phyloP scores from a whole-genome alignment of 78 protist species.

The Dictyostelium firmibasis region DNA sequence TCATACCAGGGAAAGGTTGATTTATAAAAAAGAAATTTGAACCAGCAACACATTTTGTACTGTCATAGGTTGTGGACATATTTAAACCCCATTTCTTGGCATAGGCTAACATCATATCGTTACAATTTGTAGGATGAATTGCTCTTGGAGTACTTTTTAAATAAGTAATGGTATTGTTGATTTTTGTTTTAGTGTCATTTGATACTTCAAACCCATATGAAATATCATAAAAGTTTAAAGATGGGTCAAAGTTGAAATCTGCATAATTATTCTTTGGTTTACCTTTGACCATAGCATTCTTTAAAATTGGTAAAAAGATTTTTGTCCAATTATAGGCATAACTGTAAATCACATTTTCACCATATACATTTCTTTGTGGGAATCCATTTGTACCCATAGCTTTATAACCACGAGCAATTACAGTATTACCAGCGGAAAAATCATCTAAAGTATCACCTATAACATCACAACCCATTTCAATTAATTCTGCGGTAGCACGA shows the following conservation, averaged over 20 bases:
- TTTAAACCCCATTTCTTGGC: not conserved
- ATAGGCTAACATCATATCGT: not conserved
- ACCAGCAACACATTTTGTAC: conserved; percentile 3
- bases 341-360: conserved; percentile 8
- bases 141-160: not conserved
- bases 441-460: conserved; percentile 32
- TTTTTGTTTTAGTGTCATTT: not conserved
- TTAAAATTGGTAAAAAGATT: not conserved
- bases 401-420: not conserved
- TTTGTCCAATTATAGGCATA: conserved; percentile 49
- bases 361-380: conserved; percentile 7
- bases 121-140: conserved; percentile 11
- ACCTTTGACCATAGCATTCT: not conserved
- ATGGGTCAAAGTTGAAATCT: not conserved
- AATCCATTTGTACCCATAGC: conserved; percentile 65
- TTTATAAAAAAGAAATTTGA: not conserved
- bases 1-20: conserved; percentile 39
- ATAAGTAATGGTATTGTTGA: not conserved
- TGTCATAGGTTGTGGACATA: not conserved
- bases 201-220: not conserved
- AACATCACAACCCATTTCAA: not conserved
- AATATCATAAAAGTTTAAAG: not conserved
- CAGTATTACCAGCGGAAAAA: not conserved
- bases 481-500: conserved; percentile 11
- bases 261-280: not conserved